Percentiles rank a stretch among this genome's conserved stretches.
phyloP scores from a whole-genome alignment of 1,284 basidiomycete species.

The Moesziomyces globuligerus region DNA sequence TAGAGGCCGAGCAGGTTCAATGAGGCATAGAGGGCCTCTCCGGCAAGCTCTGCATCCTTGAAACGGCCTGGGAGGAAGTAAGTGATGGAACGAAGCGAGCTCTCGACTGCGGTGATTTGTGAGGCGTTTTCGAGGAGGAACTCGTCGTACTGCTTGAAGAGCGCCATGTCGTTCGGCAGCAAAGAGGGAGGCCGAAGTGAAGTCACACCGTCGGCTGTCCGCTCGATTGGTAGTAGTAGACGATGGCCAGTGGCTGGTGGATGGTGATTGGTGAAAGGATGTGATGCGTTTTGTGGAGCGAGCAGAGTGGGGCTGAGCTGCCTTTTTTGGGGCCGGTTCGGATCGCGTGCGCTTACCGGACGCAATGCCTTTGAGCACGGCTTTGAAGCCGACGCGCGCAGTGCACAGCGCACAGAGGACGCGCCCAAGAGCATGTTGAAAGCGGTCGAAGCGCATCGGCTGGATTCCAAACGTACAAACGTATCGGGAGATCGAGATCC shows the following conservation, averaged over 20 bases:
- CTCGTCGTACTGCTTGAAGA: conserved; percentile 60
- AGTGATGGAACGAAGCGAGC: conserved; percentile 84
- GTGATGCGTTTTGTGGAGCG: not conserved
- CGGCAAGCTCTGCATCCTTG: conserved; percentile 86
- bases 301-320: not conserved
- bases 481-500: not conserved
- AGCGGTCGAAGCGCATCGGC: not conserved
- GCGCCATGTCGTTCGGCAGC: conserved; percentile 49
- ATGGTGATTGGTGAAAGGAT: not conserved
- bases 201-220: too few species aligned
- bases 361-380: too few species aligned
- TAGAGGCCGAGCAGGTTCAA: conserved; percentile 69
- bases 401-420: too few species aligned
- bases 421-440: too few species aligned
- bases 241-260: not conserved
- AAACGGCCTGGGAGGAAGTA: conserved; percentile 95
- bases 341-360: too few species aligned
- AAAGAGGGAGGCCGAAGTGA: too few species aligned
- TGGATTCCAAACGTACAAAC: not conserved
- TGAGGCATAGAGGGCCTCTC: conserved; percentile 66
- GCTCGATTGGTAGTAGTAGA: not conserved
- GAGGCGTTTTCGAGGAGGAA: conserved; percentile 64
- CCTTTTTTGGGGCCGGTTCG: not conserved
- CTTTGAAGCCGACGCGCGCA: too few species aligned
- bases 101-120: conserved; percentile 81